phyloP scores from a whole-genome alignment of 176 grass and related monocot species.

The Oryza officinalis region DNA sequence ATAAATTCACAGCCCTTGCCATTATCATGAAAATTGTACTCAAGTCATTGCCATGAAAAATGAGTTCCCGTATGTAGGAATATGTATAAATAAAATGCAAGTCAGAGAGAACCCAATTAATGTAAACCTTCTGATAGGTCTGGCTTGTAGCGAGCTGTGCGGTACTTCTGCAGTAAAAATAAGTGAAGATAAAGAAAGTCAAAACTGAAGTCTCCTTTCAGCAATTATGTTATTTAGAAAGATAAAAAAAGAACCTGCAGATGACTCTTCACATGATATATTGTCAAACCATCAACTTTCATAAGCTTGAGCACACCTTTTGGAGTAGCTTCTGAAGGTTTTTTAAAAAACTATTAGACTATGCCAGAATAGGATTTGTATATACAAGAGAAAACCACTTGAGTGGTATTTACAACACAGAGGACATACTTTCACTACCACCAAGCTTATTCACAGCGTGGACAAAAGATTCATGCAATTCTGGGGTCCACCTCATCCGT shows the following conservation, averaged over 20 bases:
- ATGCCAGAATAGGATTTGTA: conserved; percentile 27
- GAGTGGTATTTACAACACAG: conserved; percentile 24
- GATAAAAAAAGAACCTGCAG: conserved; percentile 64
- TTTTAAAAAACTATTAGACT: conserved; percentile 10
- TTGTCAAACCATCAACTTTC: conserved; percentile 92
- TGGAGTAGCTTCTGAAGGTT: conserved; percentile 83
- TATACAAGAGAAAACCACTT: not conserved
- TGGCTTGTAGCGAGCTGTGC: conserved; percentile 75
- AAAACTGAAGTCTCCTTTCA: conserved; percentile 18
- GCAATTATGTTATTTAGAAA: conserved; percentile 35
- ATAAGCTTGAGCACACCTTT: conserved; percentile 89
- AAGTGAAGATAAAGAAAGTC: conserved; percentile 20
- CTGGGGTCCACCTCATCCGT: conserved; percentile 89
- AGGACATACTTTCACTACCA: conserved; percentile 81
- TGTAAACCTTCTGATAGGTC: conserved; percentile 76
- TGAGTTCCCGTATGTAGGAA: not conserved
- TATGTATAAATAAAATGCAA: conserved; percentile 15
- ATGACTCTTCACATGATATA: conserved; percentile 99
- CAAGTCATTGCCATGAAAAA: not conserved
- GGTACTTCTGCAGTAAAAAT: conserved; percentile 81
- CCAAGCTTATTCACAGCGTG: conserved; percentile 93
- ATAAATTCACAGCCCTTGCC: not conserved
- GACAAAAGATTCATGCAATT: conserved; percentile 92
- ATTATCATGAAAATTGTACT: conserved; percentile 25
- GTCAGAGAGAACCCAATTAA: conserved; percentile 16